Base-by-base conservation (phyloP, 768 basidiomycete species). In the Mrakia hoshinonis region DNA sequence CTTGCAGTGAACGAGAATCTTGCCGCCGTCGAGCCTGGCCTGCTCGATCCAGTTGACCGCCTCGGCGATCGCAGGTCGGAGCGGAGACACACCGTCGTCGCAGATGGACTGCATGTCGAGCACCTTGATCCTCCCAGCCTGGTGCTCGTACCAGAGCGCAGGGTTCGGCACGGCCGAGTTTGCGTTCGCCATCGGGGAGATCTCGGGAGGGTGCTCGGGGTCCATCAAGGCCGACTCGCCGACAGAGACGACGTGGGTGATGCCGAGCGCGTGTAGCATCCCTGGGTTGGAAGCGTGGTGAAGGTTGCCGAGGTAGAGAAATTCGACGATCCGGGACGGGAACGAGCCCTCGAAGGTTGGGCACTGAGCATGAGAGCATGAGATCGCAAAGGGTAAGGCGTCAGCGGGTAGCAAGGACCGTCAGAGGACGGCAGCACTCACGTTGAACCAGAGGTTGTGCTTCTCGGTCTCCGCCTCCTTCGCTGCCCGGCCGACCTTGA, bases 181-280 rank as follows among this genome's bases (percentile, higher is more conserved):
- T 13, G 46, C 11, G 5, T 22, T 1, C 47, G 2, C 18, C 43
- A 22, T 0, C 13, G 18, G 29, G 31, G 46, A 48, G 31, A 43
- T 34, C 11, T 7, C 36, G 24, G 43, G 39, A 13, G 22, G 7
- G 22, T 29, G 15, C 18, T 58, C 26, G 6, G 92, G 91, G 5
- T 92, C 91, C 3, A 89, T 83, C 29, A 96, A 85, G 13, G 94
- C 91, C 73, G 91, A 92, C 82, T 97, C 95, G 62, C 95, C 95
- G 3, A 97, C 92, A 11, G 91, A 93, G 36, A 98, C 93, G 74
- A 98, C 93, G 78, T 98, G 94, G 2, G 93, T 95, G 76, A 98
- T 94, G 31, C 92, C 67, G 20, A 98, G 85, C 3, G 92, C 91
- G 76, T 93, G 90, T 3, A 98, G 86, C 93, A 98, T 96, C 76